Base-by-base conservation (phyloP, 2,329 filamentous ascomycete species). In the Orbilia brochopaga region DNA sequence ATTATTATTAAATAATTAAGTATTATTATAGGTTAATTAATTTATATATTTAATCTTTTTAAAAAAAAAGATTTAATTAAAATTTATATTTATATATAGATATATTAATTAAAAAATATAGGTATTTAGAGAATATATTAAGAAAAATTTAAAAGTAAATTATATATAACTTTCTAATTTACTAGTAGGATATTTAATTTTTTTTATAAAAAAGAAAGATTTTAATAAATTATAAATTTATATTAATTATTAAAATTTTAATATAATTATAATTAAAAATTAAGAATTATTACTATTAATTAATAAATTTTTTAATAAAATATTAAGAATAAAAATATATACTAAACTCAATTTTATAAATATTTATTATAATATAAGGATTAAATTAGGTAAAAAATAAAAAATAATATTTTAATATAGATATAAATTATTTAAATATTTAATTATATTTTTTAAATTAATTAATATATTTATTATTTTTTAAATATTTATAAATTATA, bases 381-480 rank as follows among this genome's bases (percentile, higher is more conserved):
- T n/a, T n/a, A n/a, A n/a, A n/a, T n/a, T n/a, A n/a, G n/a, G n/a
- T n/a, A n/a, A 10, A 10, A 8, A 15, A 15, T n/a, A n/a, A n/a
- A n/a, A n/a, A n/a, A n/a, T n/a, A n/a, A n/a, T n/a, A n/a, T n/a
- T n/a, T n/a, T n/a, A 35, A 61, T 63, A 52, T n/a, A n/a, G n/a
- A n/a, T n/a, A n/a, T n/a, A n/a, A n/a, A 37, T 37, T 37, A 7
- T 37, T 37, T 37, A 32, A 72, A 46, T 67, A 27, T 60, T 19
- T 69, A 24, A 59, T 67, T 1, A 60, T 67, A 19, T 44, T 30
- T 8, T 72, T 72, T 72, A 61, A 37, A 1, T 37, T 72, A n/a
- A 42, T 37, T 23, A 67, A 72, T 72, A 55, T 23, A n/a, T 42
- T 44, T 11, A 30, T 19, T 50, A 59, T 27, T 3, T 72, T 69